phyloP scores from a whole-genome alignment of 2,329 filamentous ascomycete species.

The Aulographum hederae region DNA sequence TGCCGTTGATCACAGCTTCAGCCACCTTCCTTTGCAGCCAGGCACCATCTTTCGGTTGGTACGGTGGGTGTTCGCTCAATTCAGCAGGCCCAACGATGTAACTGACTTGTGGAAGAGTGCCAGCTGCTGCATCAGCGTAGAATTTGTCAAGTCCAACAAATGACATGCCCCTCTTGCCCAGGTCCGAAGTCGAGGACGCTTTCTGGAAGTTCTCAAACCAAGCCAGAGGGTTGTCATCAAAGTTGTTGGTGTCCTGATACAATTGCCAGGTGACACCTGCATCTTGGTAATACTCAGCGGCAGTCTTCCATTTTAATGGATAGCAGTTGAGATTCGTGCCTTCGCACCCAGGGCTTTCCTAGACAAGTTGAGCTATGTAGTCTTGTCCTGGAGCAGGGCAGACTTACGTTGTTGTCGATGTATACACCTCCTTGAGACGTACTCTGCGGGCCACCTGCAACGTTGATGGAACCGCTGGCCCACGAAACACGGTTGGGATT shows the following conservation, averaged over 20 bases:
- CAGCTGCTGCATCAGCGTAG: constrained; percentile 29
- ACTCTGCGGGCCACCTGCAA: constrained; percentile 26
- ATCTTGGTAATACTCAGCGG: constrained; percentile 29
- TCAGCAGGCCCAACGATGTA: constrained; percentile 32
- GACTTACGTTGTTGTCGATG: constrained; percentile 6
- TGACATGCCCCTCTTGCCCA: constrained; percentile 28
- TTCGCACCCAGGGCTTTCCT: constrained; percentile 30
- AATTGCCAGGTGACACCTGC: constrained; percentile 32
- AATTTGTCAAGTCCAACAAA: constrained; percentile 31
- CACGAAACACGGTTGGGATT: constrained; percentile 34
- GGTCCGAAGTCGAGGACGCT: constrained; percentile 19
- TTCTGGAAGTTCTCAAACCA: constrained; percentile 35
- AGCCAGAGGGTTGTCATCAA: constrained; percentile 33
- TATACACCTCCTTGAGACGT: constrained; percentile 21
- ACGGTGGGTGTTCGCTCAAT: constrained; percentile 35
- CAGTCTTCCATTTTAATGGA: constrained; percentile 35
- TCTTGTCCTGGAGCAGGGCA: too few species aligned
- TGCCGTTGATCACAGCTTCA: constrained; percentile 30
- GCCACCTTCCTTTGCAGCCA: constrained; percentile 36
- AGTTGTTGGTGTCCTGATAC: constrained; percentile 5
- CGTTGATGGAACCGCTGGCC: constrained; percentile 33
- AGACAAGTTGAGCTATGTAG: constrained; percentile 6
- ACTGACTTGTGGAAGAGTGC: constrained; percentile 31
- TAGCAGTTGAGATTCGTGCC: constrained; percentile 29
- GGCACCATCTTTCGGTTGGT: constrained; percentile 32